Percentiles rank a stretch among this genome's conserved stretches.
These are phyloP conservation scores for Eimeria brunetti DNA, from an alignment of 169 alveolate species.

Conservation along the genomic window DNA sequence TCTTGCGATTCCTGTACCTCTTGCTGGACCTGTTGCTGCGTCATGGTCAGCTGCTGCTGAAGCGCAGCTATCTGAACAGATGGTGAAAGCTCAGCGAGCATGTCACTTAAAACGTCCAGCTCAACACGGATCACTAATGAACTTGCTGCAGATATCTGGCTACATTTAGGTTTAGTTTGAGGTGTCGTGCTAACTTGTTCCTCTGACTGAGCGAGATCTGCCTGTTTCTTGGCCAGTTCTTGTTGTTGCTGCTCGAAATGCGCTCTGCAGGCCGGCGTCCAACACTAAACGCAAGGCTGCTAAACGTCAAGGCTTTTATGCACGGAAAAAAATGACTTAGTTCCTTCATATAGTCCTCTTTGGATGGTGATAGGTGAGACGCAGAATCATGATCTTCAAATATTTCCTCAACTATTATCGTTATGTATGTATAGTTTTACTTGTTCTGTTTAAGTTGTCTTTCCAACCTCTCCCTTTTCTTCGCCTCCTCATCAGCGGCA, in stretches of 20 bases:
- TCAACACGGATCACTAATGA: background rate
- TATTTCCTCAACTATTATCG: background rate
- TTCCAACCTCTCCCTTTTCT: constrained; percentile 85
- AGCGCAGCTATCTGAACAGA: constrained; percentile 49
- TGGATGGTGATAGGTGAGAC: background rate
- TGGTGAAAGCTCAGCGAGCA: background rate
- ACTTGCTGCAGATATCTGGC: background rate
- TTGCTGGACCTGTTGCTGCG: constrained; percentile 66
- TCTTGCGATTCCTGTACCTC: constrained; percentile 62
- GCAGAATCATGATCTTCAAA: background rate
- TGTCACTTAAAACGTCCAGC: background rate
- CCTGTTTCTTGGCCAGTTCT: constrained; percentile 52
- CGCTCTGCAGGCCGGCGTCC: constrained; percentile 6
- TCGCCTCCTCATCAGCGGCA: constrained; percentile 86
- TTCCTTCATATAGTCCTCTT: background rate
- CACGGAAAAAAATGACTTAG: background rate
- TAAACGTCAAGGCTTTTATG: background rate
- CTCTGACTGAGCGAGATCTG: constrained; percentile 69
- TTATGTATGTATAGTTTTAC: constrained; percentile 38
- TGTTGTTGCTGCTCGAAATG: constrained; percentile 54
- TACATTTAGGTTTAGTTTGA: background rate
- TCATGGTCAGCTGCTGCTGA: constrained; percentile 57
- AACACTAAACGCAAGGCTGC: background rate
- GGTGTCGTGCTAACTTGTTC: constrained; percentile 21
- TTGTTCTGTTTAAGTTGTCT: constrained; percentile 84